Percentiles rank a stretch among this genome's conserved stretches.
phyloP scores from a whole-genome alignment of 2,329 filamentous ascomycete species.

The Blastomyces emzantsi region DNA sequence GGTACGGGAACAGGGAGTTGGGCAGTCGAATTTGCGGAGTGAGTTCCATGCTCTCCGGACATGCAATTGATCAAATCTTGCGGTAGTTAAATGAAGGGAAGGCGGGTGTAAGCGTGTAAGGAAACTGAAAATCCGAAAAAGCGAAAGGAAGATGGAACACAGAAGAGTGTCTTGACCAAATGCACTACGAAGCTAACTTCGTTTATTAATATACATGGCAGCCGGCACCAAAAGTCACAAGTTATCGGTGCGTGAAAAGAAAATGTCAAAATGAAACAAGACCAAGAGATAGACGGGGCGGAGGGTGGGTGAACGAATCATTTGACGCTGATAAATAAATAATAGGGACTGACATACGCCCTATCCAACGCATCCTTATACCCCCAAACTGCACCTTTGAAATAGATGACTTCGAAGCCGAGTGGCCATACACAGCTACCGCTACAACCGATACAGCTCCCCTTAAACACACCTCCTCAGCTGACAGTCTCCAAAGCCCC shows the following conservation, averaged over 20 bases:
- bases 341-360: slow-evolving; percentile 15
- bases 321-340: background rate
- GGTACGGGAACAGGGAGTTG: slow-evolving; percentile 15
- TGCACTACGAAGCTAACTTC: background rate
- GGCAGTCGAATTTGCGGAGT: slow-evolving; percentile 16
- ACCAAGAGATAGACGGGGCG: background rate
- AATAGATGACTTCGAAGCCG: slow-evolving; percentile 23
- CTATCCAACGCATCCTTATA: slow-evolving; percentile 11
- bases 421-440: slow-evolving; percentile 19
- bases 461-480: background rate
- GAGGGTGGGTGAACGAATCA: no score
- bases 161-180: background rate
- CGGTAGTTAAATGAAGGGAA: background rate
- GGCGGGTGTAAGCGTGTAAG: background rate
- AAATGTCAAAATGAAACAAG: background rate
- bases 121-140: background rate
- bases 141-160: background rate
- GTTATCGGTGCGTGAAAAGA: slow-evolving; percentile 13
- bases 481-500: background rate
- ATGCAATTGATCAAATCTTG: background rate
- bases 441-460: background rate
- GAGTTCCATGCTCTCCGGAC: slow-evolving; percentile 7
- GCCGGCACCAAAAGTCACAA: slow-evolving; percentile 11
- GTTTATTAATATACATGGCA: background rate
- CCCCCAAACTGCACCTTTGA: slow-evolving; percentile 24